Percentiles rank a stretch among this genome's conserved stretches.
phyloP scores from a whole-genome alignment of 768 basidiomycete species.

The Cystobasidium ongulense region DNA sequence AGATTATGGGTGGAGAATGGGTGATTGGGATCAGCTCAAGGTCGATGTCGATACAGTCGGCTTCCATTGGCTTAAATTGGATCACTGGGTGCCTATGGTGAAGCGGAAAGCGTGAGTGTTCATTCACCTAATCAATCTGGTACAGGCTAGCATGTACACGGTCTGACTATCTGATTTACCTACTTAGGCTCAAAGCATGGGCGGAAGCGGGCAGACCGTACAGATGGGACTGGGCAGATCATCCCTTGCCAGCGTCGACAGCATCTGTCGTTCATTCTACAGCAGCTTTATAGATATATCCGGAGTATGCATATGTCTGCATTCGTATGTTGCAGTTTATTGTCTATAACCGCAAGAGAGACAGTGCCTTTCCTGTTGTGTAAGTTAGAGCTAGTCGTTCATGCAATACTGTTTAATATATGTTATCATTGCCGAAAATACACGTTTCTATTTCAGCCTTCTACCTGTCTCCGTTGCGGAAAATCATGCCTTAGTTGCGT shows the following conservation, averaged over 20 bases:
- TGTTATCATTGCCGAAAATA: too few relatives aligned
- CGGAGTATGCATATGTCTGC: too few relatives aligned
- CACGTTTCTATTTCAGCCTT: too few relatives aligned
- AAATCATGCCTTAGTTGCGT: too few relatives aligned
- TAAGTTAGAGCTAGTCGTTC: neutral
- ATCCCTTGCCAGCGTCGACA: neutral
- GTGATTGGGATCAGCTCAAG: constrained; percentile 26
- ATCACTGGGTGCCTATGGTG: constrained; percentile 28
- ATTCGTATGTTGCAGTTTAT: neutral
- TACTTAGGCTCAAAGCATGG: constrained; percentile 6
- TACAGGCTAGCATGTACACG: neutral
- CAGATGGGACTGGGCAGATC: constrained; percentile 15
- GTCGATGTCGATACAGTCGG: neutral
- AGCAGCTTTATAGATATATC: neutral
- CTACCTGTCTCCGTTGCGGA: too few relatives aligned
- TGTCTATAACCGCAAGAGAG: neutral
- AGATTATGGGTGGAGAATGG: constrained; percentile 26
- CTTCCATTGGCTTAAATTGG: constrained; percentile 23
- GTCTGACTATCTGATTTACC: neutral
- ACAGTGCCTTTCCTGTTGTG: too few relatives aligned
- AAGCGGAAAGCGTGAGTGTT: constrained; percentile 17
- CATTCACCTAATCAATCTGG: neutral
- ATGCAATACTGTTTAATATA: too few relatives aligned
- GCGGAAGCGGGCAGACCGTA: constrained; percentile 12
- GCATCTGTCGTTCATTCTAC: neutral